Base-by-base conservation (phyloP, 192 early-diverging fungal species). In the Podila minutissima region DNA sequence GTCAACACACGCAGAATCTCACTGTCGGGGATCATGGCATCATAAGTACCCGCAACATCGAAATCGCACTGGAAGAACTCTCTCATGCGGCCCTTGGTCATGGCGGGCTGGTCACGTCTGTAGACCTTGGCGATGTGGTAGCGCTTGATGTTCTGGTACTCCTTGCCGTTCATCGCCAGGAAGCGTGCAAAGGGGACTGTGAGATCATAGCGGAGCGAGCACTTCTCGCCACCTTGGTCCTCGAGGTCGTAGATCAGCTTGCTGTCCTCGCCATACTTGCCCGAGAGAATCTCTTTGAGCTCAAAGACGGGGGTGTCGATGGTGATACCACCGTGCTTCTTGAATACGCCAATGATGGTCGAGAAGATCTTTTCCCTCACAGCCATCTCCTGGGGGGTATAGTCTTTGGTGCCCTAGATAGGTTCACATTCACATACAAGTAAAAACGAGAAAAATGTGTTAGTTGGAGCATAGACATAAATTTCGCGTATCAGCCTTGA, bases 41-140 rank as follows among this genome's bases (percentile, higher is more conserved):
- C 98, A 71, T 97, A 97, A 19, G 77, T 79, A 7, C 98, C 98
- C 24, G 98, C 98, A 84, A 99, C 93, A 83, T 99, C 98, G 62
- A 97, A 98, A 89, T 99, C 97, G 83, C 97, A 99, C 83, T 99
- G 97, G 86, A 91, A 97, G 72, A 99, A 99, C 85, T 99, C 98
- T 76, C 98, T 88, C 95, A 99, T 95, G n/a, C 97, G 91, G 5
- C 98, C 97, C 87, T 98, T 97, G 66, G 95, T 96, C 92, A 99
- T 95, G 4, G 97, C 96, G 49, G 98, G 98, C 82, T 99, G 95
- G 85, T 99, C 98, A 41, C 98, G 90, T 55, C 98, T 92, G 86
- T 99, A 99, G 32, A 99, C 97, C 79, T 97, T 98, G 67, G 96
- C 98, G 72, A 99, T 97, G 57, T 99, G 97, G 86, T 97, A 99